Evolutionary conservation across 2,329 filamentous ascomycete genomes (phyloP).

Genomic region (Graphiopsis chlorocephala): DNA sequence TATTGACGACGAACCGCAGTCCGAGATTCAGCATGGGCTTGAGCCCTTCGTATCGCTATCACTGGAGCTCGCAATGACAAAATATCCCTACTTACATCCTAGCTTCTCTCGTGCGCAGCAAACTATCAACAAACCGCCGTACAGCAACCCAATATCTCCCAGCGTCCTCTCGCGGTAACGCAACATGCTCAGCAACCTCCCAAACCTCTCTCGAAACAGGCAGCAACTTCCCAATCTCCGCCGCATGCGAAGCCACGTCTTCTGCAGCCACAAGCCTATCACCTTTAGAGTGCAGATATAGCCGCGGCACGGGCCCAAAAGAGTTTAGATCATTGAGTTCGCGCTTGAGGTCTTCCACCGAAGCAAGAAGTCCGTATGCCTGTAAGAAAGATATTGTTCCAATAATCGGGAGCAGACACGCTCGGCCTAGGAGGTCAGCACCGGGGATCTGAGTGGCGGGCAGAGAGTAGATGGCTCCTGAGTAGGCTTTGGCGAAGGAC

Average conservation of each 20-base stretch:
- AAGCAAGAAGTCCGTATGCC: background rate
- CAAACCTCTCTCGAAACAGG: slow-evolving; percentile 6
- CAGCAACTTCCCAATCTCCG: background rate
- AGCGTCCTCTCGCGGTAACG: slow-evolving; percentile 5
- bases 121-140: background rate
- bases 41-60: background rate
- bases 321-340: slow-evolving; percentile 1
- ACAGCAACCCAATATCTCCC: slow-evolving; percentile 9
- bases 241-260: slow-evolving; percentile 8
- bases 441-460: background rate
- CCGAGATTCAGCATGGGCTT: background rate
- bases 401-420: background rate
- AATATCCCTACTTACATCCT: background rate
- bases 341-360: slow-evolving; percentile 1
- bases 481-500: background rate
- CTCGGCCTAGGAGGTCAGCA: background rate
- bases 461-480: background rate
- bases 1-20: background rate
- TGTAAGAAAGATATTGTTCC: background rate
- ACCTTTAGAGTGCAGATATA: slow-evolving; percentile 11
- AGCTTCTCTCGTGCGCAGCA: background rate
- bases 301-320: background rate
- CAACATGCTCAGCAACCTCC: slow-evolving; percentile 9
- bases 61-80: background rate
- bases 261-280: slow-evolving; percentile 12